A percentile compares a stretch with the other conserved stretches of the same genome.
Conservation (phyloP, 768 basidiomycete genomes). For the Galerina marginata region DNA sequence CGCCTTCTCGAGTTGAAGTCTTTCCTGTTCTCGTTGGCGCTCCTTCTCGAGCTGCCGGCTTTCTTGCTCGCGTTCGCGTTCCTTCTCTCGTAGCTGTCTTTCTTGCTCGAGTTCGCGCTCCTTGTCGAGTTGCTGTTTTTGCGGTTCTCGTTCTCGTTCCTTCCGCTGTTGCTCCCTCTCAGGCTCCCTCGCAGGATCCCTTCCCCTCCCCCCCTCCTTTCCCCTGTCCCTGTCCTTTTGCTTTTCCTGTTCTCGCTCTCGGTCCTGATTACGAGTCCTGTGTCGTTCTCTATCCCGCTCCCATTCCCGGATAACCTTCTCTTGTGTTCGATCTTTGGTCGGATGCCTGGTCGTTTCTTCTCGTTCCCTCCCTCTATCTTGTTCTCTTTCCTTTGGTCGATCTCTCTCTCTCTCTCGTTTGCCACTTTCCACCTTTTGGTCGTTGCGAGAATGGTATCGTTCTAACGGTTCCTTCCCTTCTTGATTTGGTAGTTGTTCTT, state of each 20-base stretch:
- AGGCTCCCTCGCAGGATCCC: slow-evolving; percentile 14
- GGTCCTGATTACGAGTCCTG: slow-evolving; percentile 8
- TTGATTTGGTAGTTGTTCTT: slow-evolving; percentile 16
- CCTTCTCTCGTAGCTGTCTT: slow-evolving; percentile 14
- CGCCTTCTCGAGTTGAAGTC: slow-evolving; percentile 23
- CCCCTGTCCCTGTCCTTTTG: slow-evolving; percentile 18
- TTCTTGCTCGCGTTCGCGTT: slow-evolving; percentile 11
- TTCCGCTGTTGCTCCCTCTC: slow-evolving; percentile 22
- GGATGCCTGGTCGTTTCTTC: slow-evolving; percentile 19
- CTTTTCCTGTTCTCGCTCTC: slow-evolving; percentile 9
- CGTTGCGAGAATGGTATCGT: slow-evolving; percentile 14
- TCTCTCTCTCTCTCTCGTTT: slow-evolving; percentile 27
- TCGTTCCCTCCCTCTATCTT: slow-evolving; percentile 27
- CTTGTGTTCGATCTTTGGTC: slow-evolving; percentile 19
- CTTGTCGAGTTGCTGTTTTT: slow-evolving; percentile 19
- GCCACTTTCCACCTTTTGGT: slow-evolving; percentile 13
- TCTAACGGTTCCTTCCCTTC: slow-evolving; percentile 16
- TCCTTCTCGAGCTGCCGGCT: not conserved
- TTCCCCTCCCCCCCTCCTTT: slow-evolving; percentile 15
- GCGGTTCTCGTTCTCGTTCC: slow-evolving; percentile 20
- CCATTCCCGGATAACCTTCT: slow-evolving; percentile 18
- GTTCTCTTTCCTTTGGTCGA: slow-evolving; percentile 24
- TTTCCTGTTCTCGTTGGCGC: slow-evolving; percentile 9
- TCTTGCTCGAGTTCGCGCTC: slow-evolving; percentile 20
- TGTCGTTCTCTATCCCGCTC: slow-evolving; percentile 20